Conservation (phyloP, 2,329 filamentous ascomycete species). For the Verticillium isaacii region DNA sequence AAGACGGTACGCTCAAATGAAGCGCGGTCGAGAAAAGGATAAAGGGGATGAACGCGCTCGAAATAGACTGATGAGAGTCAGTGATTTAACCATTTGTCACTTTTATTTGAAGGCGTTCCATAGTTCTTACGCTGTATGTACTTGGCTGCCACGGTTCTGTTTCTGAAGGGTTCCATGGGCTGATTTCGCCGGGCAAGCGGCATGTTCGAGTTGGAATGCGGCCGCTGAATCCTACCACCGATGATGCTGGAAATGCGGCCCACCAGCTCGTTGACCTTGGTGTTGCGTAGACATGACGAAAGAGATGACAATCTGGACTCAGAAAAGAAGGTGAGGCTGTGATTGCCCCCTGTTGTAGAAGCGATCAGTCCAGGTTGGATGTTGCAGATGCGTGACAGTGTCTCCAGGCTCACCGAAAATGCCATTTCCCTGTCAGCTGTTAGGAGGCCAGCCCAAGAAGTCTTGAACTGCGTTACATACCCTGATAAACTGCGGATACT, state of each 20-base stretch:
- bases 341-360: not conserved
- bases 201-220: not conserved
- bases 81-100: not conserved
- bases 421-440: slow-evolving; percentile 17
- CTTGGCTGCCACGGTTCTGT: slow-evolving; percentile 3
- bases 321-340: slow-evolving; percentile 22
- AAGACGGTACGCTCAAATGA: slow-evolving; percentile 27
- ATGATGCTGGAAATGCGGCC: slow-evolving; percentile 20
- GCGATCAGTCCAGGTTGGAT: not conserved
- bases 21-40: slow-evolving; percentile 32
- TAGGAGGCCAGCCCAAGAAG: not conserved
- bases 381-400: not conserved
- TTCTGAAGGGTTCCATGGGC: not conserved
- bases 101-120: not conserved
- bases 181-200: not conserved
- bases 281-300: slow-evolving; percentile 20
- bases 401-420: slow-evolving; percentile 16
- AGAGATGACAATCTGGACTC: slow-evolving; percentile 24
- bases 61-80: slow-evolving; percentile 27
- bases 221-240: slow-evolving; percentile 9
- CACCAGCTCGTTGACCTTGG: slow-evolving; percentile 22
- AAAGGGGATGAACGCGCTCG: slow-evolving; percentile 28
- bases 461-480: slow-evolving; percentile 8
- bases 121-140: slow-evolving; percentile 8
- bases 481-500: slow-evolving; percentile 13